These are phyloP conservation scores for Candida palmyrensis DNA, from an alignment of 805 yeast genomes.

Conservation along the genomic window DNA sequence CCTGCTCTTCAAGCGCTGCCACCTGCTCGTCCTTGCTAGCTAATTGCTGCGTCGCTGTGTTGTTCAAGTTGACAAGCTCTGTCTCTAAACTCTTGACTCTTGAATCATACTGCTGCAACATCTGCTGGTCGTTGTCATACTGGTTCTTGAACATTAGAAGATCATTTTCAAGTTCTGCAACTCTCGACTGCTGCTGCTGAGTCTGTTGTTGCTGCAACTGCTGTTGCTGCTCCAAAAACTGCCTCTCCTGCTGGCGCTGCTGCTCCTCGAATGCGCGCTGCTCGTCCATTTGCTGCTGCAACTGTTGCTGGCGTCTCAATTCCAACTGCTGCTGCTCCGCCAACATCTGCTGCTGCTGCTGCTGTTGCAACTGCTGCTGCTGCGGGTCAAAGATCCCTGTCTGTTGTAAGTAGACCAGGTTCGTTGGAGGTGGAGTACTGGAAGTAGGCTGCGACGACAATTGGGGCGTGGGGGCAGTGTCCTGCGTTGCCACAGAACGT, in stretches of 20 bases:
- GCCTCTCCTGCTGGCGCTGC: slow-evolving; percentile 61
- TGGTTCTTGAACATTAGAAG: slow-evolving; percentile 69
- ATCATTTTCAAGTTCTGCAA: slow-evolving; percentile 79
- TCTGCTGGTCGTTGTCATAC: slow-evolving; percentile 77
- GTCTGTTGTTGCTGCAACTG: slow-evolving; percentile 62
- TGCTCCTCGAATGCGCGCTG: slow-evolving; percentile 73
- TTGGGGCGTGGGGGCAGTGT: slow-evolving; percentile 24
- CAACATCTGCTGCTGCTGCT: slow-evolving; percentile 32
- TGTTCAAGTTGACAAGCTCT: slow-evolving; percentile 57
- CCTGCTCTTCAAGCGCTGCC: slow-evolving; percentile 64
- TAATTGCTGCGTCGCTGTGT: slow-evolving; percentile 66
- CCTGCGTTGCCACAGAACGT: slow-evolving; percentile 15
- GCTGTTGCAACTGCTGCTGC: slow-evolving; percentile 4
- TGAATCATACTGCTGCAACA: slow-evolving; percentile 82
- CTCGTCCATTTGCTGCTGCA: slow-evolving; percentile 62
- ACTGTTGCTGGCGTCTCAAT: slow-evolving; percentile 59
- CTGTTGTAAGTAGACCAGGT: slow-evolving; percentile 43
- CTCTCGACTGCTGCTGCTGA: slow-evolving; percentile 71
- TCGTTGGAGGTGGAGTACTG: slow-evolving; percentile 35
- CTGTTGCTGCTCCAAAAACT: slow-evolving; percentile 67
- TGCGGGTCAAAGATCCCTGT: slow-evolving; percentile 45
- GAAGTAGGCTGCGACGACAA: slow-evolving; percentile 44
- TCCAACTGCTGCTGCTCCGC: slow-evolving; percentile 64
- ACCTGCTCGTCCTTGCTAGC: slow-evolving; percentile 73
- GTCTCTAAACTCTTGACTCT: slow-evolving; percentile 77